phyloP scores from a whole-genome alignment of 192 early-diverging fungal genomes.

The Dissophora globulifera region DNA sequence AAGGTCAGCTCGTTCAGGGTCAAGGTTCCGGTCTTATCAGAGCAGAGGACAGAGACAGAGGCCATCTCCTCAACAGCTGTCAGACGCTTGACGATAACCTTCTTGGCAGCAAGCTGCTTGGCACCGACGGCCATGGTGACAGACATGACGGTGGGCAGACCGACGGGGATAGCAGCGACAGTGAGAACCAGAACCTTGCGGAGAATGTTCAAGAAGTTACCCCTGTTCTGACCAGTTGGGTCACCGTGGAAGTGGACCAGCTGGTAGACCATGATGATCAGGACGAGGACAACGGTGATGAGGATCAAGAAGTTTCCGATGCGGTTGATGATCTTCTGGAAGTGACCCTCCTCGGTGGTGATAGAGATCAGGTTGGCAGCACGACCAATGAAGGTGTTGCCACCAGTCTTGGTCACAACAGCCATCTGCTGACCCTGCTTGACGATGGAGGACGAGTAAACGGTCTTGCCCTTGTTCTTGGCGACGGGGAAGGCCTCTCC shows the following conservation, averaged over 20 bases:
- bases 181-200: conserved; percentile 85
- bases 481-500: conserved; percentile 93
- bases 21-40: conserved; percentile 87
- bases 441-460: conserved; percentile 93
- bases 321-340: conserved; percentile 93
- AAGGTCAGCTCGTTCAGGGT: conserved; percentile 91
- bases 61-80: conserved; percentile 93
- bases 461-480: conserved; percentile 83
- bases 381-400: conserved; percentile 95
- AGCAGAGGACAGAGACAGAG: conserved; percentile 82
- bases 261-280: conserved; percentile 84
- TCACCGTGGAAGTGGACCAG: conserved; percentile 62
- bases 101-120: conserved; percentile 84
- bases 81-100: conserved; percentile 94
- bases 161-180: conserved; percentile 93
- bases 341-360: conserved; percentile 94
- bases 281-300: conserved; percentile 79
- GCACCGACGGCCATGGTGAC: conserved; percentile 95
- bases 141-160: conserved; percentile 91
- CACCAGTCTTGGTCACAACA: conserved; percentile 92
- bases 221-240: conserved; percentile 33
- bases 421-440: conserved; percentile 96
- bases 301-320: conserved; percentile 95
- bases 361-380: conserved; percentile 93
- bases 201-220: conserved; percentile 72